Base-by-base conservation (phyloP, 2,329 filamentous ascomycete species). In the Apiospora phragmitis region DNA sequence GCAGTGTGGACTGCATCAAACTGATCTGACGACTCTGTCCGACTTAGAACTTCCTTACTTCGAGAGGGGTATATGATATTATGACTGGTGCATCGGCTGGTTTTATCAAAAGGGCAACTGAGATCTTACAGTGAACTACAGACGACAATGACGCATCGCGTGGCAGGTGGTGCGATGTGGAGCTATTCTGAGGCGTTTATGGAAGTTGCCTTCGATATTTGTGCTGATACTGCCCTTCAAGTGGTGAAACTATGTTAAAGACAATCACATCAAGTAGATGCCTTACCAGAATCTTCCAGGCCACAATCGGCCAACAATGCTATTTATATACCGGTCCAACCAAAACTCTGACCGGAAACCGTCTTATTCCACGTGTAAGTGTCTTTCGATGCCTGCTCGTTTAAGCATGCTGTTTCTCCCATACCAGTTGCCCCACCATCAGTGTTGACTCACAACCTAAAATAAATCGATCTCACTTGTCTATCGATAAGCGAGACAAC, bases 1-100 rank as follows among this genome's bases (percentile, higher is more conserved):
- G 55, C 26, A 72, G 8, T 42, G 71, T 67, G 24, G 67, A n/a
- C 59, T 70, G 69, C 71, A 72, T 72, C 49, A 59, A 69, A 32
- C 42, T 62, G 29, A 62, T 32, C 32, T 32, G 51, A 41, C 9
- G 12, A 7, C 49, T 55, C 49, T 55, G 26, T 55, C 49, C 24
- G 24, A 55, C 6, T 38, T 11, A 29, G 9, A 38, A 24, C 29
- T n/a, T 24, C n/a, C 55, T 62, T 38, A n/a, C 2, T 18, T 9
- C 11, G 55, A 38, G 55, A 62, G 55, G 32, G 55, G 55, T 62
- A 5, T 62, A 38, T 35, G 21, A 11, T 38, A 38, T 38, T 38
- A 38, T 38, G 32, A 21, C 55, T 35, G 32, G 32, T 62, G 38
- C 38, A 62, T 62, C 55, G 55, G 32, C 18, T 21, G 55, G 55